A percentile compares a stretch with the other conserved stretches of the same genome.
These are phyloP conservation scores for Cladophialophora exuberans DNA, from an alignment of 2,329 filamentous ascomycete genomes.

Conservation along the genomic window DNA sequence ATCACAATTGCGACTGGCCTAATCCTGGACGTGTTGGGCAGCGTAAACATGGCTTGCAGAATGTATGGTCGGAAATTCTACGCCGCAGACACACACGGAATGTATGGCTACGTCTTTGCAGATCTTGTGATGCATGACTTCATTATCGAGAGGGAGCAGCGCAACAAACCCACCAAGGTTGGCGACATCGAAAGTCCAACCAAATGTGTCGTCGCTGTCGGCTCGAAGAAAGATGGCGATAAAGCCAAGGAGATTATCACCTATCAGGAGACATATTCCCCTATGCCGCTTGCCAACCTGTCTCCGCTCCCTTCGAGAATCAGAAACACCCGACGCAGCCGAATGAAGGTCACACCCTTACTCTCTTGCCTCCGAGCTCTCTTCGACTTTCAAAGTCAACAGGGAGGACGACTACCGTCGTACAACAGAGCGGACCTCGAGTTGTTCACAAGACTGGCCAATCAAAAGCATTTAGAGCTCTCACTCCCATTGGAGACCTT, in stretches of 20 bases:
- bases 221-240: constrained; percentile 67
- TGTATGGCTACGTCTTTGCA: constrained; percentile 94
- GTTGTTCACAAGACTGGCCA: constrained; percentile 76
- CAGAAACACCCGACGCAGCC: constrained; percentile 68
- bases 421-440: constrained; percentile 68
- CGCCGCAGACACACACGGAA: constrained; percentile 80
- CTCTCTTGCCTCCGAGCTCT: constrained; percentile 85
- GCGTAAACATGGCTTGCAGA: constrained; percentile 85
- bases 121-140: constrained; percentile 91
- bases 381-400: constrained; percentile 77
- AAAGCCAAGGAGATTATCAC: constrained; percentile 84
- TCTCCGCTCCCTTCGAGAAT: constrained; percentile 74
- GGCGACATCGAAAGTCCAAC: constrained; percentile 72
- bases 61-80: constrained; percentile 82
- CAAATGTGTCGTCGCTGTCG: constrained; percentile 71
- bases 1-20: constrained; percentile 90
- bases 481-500: constrained; percentile 70
- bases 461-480: constrained; percentile 75
- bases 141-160: constrained; percentile 80
- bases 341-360: constrained; percentile 75
- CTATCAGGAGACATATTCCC: constrained; percentile 88
- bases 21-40: constrained; percentile 71
- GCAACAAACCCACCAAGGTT: constrained; percentile 68
- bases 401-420: constrained; percentile 58
- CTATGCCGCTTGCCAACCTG: constrained; percentile 81